phyloP scores from a whole-genome alignment of 106 monocot genomes.

The Dendrobium officinale region DNA sequence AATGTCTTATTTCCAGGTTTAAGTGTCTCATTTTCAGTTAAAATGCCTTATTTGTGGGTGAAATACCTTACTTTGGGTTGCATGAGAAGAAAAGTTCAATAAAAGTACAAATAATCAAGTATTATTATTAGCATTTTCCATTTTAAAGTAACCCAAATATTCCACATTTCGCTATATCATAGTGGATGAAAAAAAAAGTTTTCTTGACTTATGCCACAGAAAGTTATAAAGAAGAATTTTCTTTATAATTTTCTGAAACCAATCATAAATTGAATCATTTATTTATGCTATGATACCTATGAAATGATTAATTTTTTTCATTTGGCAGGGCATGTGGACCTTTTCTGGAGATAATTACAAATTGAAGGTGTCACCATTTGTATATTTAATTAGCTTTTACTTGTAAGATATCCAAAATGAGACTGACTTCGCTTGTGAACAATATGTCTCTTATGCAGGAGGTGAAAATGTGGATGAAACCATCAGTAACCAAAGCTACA shows the following conservation, averaged over 20 bases:
- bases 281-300: neutral
- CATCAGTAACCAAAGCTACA: constrained; percentile 35
- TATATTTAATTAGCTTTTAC: neutral
- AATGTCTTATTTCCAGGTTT: too few relatives aligned
- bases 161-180: too few relatives aligned
- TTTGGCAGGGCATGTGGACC: neutral
- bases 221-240: too few relatives aligned
- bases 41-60: too few relatives aligned
- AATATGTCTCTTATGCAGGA: constrained; percentile 80
- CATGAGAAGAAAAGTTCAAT: too few relatives aligned
- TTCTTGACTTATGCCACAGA: too few relatives aligned
- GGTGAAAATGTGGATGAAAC: constrained; percentile 50
- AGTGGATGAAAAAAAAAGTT: too few relatives aligned
- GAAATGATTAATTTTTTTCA: neutral
- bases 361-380: constrained; percentile 42
- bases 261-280: neutral
- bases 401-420: neutral
- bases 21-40: too few relatives aligned
- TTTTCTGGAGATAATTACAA: constrained; percentile 56
- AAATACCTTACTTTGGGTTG: too few relatives aligned
- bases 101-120: too few relatives aligned
- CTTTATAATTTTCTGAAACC: neutral
- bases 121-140: too few relatives aligned
- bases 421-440: constrained; percentile 9
- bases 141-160: too few relatives aligned